Evolutionary conservation across 371 early-diverging fungal genomes (phyloP), one percentile per base, ranked within the genome.

Genomic region (Mortierella polycephala): DNA sequence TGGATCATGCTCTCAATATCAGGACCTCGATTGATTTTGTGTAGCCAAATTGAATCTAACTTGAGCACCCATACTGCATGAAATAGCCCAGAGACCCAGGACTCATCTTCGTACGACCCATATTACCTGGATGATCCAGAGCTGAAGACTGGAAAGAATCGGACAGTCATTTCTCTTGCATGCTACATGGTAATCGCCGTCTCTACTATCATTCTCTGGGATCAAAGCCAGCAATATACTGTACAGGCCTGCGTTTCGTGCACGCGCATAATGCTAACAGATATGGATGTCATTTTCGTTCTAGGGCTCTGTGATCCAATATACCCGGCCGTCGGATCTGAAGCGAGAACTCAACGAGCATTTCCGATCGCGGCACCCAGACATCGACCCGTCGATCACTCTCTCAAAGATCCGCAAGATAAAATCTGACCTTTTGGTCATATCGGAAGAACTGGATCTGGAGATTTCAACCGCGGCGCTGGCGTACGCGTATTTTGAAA

Each of bases 401-500:
- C 82, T 96, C 42, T 90, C 89, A 62, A 91, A 94, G 72, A 94
- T 96, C 30, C 85, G 95, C 21, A 87, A 85, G 21, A 81, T 94
- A 64, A 96, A 96, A 61, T 57, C 75, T 0, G 85, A 88, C 60
- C 67, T 96, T 57, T 62, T 95, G 13, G 85, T 83, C 0, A 84
- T 86, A 30, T 86, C 84, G 0, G 68, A 65, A 42, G 69, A 79
- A 47, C 59, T 82, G 62, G 92, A 96, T 79, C 79, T 97, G 53
- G 98, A 98, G 82, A 82, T 96, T 16, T 95, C 96, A 2, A 95
- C 93, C 59, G 91, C 96, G 9, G 98, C 98, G 0, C 86, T 89
- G 60, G 90, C 96, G 0, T 95, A 90, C 85, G 97, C 92, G 2
- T 98, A 94, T 76, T 93, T 97, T 83, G 98, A 98, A 80, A 98